Evolutionary conservation across 345 rosid species (phyloP), one percentile per base, ranked within the genome.

Genomic region (Erysimum cheiranthoides): DNA sequence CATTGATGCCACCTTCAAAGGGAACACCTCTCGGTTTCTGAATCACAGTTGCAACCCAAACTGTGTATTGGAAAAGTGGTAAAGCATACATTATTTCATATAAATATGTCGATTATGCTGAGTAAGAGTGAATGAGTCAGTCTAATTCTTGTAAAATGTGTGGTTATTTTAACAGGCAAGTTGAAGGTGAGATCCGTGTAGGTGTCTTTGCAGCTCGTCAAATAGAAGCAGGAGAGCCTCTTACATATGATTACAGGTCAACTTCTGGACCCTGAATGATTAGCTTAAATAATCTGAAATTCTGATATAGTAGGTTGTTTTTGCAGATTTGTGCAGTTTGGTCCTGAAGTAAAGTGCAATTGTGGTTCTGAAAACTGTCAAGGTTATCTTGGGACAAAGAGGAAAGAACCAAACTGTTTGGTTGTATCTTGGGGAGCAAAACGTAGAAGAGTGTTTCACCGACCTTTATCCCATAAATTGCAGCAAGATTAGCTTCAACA

Each of bases 1-100:
- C 21, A 95, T 94, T 82, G 99, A 94, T 84, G 99, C 99, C 65
- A 94, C 97, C 52, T 94, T 90, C 78, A 94, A 92, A 79, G 99
- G 97, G 75, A 94, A 94, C 69, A 46, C 83, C 64, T 94, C 97
- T 63, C 97, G 99, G 18, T 94, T 94, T 81, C 85, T 94, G 54
- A 94, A 94, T 75, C 99, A 94, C 84, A 82, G 97, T 73, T 94
- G 99, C 80, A 72, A 85, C 67, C 97, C 99, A 66, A 94, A 92
- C 79, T 90, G 99, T 75, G 50, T 88, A 53, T 56, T 94, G 77
- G 97, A 90, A 58, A 94, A 94, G 78, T 94, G 99, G 99, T 79
- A 68, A 79, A 38, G 0, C 39, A 36, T 10, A 52, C 0, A n/a
- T 32, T 34, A 42, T 31, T 14, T 52, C 18, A 63, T 49, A 46